phyloP scores from a whole-genome alignment of 2,329 filamentous ascomycete species.

The Neonectria ditissima region DNA sequence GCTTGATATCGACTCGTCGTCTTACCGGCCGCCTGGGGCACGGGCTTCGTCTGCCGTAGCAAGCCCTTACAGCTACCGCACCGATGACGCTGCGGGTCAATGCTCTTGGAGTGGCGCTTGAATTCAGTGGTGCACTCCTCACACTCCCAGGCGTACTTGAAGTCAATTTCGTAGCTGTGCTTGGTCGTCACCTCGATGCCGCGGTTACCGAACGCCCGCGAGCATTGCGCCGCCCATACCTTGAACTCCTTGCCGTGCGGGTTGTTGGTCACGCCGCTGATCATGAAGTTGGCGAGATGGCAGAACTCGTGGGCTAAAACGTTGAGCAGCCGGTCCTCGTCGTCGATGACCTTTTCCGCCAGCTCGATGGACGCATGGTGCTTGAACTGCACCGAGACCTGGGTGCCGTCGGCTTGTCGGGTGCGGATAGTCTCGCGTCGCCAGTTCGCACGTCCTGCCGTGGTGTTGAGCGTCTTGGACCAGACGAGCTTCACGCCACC shows the following conservation, averaged over 20 bases:
- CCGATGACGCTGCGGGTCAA: constrained; percentile 76
- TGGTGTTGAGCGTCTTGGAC: constrained; percentile 83
- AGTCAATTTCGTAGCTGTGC: constrained; percentile 90
- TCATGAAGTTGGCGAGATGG: constrained; percentile 92
- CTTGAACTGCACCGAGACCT: constrained; percentile 50
- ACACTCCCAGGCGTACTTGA: constrained; percentile 92
- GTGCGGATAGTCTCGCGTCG: constrained; percentile 67
- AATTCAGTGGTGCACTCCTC: constrained; percentile 75
- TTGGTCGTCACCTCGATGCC: constrained; percentile 88
- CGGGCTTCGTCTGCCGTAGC: constrained; percentile 83
- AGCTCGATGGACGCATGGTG: constrained; percentile 87
- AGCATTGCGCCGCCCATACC: constrained; percentile 72
- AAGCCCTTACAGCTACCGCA: constrained; percentile 81
- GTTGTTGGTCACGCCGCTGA: constrained; percentile 78
- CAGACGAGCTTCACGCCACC: constrained; percentile 80
- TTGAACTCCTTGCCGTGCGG: constrained; percentile 91
- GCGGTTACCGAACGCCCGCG: constrained; percentile 66
- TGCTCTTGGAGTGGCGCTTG: constrained; percentile 87
- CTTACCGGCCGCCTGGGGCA: constrained; percentile 58
- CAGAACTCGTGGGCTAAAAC: constrained; percentile 98
- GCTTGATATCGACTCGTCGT: constrained; percentile 59
- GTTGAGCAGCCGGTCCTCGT: constrained; percentile 82
- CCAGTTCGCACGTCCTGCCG: constrained; percentile 82
- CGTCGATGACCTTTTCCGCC: constrained; percentile 87
- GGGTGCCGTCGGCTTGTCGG: constrained; percentile 41